A percentile compares a stretch with the other conserved stretches of the same genome.
phyloP scores from a whole-genome alignment of 2,329 filamentous ascomycete genomes.

The Diaporthe sp. region DNA sequence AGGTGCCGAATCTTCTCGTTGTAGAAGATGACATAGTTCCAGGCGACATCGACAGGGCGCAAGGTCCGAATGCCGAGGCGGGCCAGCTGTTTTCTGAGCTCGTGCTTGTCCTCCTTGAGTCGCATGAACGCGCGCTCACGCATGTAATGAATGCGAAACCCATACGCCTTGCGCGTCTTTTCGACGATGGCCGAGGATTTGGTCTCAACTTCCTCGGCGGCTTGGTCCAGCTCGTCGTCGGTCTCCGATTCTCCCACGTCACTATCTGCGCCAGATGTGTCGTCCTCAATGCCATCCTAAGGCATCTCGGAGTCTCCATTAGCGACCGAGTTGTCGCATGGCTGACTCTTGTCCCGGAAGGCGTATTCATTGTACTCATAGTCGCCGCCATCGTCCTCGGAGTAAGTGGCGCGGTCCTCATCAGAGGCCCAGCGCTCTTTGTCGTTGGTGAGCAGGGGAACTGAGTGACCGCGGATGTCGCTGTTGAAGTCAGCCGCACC shows the following conservation, averaged over 20 bases:
- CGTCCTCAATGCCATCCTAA: slow-evolving; percentile 11
- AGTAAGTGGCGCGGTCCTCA: neutral
- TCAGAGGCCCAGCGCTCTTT: neutral
- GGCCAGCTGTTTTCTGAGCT: neutral
- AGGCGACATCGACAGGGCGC: neutral
- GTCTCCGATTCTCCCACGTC: neutral
- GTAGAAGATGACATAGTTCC: neutral
- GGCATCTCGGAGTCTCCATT: slow-evolving; percentile 14
- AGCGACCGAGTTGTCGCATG: neutral
- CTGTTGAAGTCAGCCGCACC: neutral
- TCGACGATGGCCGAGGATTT: neutral
- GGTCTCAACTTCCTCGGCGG: neutral
- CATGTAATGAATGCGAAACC: neutral
- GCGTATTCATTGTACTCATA: neutral
- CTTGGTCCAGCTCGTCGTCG: neutral
- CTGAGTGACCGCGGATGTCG: neutral
- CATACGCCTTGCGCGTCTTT: neutral
- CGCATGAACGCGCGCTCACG: neutral
- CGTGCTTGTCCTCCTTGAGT: neutral
- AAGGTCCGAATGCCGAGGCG: neutral
- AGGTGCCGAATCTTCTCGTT: slow-evolving; percentile 10
- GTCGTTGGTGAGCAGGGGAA: neutral
- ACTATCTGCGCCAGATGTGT: neutral
- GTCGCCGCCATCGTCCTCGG: neutral
- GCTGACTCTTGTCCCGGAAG: neutral